Evolutionary conservation across 176 grass and related monocot genomes (phyloP), one percentile per base, ranked within the genome.

Genomic region (Cenchrus americanus): DNA sequence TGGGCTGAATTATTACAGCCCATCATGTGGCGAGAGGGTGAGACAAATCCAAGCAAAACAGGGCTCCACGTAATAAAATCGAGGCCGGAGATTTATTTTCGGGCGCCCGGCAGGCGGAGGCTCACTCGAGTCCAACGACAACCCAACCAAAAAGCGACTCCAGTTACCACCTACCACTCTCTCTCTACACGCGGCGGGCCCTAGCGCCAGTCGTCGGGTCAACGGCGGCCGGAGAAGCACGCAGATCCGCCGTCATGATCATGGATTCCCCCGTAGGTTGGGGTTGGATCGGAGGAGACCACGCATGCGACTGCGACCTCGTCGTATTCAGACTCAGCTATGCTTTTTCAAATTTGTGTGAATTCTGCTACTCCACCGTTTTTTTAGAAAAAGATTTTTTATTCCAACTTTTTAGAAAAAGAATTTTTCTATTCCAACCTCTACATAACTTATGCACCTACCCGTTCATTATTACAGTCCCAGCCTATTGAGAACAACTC

Each of bases 51-150:
- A 75, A 86, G 86, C 7, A 17, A 87, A 74, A 37, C 34, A 60
- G 91, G 91, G 88, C 91, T 93, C 88, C 91, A 93, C 77, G 64
- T 69, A 68, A 86, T 90, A 86, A 89, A 87, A 90, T 72, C 75
- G 58, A 83, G 61, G 61, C 21, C 82, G 26, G 30, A 37, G 61
- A 23, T 69, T 41, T 41, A 23, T 69, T 41, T 41, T 71, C 73
- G 53, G 75, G 53, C 44, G 76, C 77, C 64, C 34, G 34, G 34
- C 34, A 37, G 34, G 34, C 34, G 34, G 2, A 37, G 34, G 34
- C 34, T 37, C 34, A 37, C 34, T 37, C 34, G 4, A 37, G 34
- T 37, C 34, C 34, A 37, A 37, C 34, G 3, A 37, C 34, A 37
- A 37, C 34, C 34, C 2, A 69, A 57, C 52, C 60, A 14, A 75